phyloP scores from a whole-genome alignment of 805 yeast genomes.

The Yamadazyma laniorum region DNA sequence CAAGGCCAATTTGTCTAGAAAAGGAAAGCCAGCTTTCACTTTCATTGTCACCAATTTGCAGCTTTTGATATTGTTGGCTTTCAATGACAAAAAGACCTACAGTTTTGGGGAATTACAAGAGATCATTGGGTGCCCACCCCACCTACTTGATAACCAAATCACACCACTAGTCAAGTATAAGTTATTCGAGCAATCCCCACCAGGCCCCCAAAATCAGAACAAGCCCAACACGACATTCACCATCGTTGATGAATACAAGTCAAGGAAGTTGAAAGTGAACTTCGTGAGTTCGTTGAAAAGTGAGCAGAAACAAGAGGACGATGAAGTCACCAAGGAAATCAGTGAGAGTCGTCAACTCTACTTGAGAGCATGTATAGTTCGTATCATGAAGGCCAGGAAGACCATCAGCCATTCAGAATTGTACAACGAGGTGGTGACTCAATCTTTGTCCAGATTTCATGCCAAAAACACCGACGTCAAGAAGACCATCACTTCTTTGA shows the following conservation, averaged over 20 bases:
- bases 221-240: slow-evolving; percentile 56
- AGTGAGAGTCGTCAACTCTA: slow-evolving; percentile 83
- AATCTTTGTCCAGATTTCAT: slow-evolving; percentile 75
- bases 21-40: slow-evolving; percentile 75
- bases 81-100: slow-evolving; percentile 63
- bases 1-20: slow-evolving; percentile 77
- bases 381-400: slow-evolving; percentile 95
- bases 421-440: slow-evolving; percentile 84
- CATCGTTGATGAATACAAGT: slow-evolving; percentile 77
- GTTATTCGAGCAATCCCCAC: slow-evolving; percentile 64
- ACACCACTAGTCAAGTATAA: slow-evolving; percentile 77
- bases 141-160: slow-evolving; percentile 71
- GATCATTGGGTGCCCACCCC: slow-evolving; percentile 64
- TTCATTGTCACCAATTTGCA: slow-evolving; percentile 85
- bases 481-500: slow-evolving; percentile 77
- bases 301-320: slow-evolving; percentile 59
- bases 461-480: slow-evolving; percentile 87
- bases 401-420: slow-evolving; percentile 72
- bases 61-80: slow-evolving; percentile 82
- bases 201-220: slow-evolving; percentile 51
- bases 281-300: slow-evolving; percentile 60
- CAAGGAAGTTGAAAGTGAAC: slow-evolving; percentile 80
- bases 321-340: slow-evolving; percentile 74
- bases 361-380: slow-evolving; percentile 89
- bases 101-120: slow-evolving; percentile 61